Conservation (phyloP, 1,284 basidiomycete species). For the Ustanciosporium gigantosporum region DNA sequence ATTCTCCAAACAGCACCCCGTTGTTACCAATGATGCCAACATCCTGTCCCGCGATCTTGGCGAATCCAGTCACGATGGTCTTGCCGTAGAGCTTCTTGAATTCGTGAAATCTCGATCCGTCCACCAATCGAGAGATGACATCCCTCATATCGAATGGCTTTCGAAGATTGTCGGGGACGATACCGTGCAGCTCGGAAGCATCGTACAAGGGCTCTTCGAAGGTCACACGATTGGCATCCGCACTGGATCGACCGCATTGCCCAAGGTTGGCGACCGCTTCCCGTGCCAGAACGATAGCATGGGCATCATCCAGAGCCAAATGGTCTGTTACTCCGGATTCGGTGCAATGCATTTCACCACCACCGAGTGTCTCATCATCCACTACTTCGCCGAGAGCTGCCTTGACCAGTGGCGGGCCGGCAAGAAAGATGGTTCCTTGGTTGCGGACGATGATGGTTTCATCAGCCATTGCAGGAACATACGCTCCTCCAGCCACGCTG, state of each 20-base stretch:
- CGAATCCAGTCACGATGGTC: conserved; percentile 77
- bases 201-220: conserved; percentile 79
- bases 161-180: conserved; percentile 84
- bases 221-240: conserved; percentile 42
- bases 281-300: conserved; percentile 82
- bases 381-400: conserved; percentile 92
- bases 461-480: conserved; percentile 95
- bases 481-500: conserved; percentile 84
- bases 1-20: conserved; percentile 89
- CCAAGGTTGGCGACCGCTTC: conserved; percentile 78
- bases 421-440: conserved; percentile 93
- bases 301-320: conserved; percentile 82
- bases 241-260: conserved; percentile 17
- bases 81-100: conserved; percentile 93
- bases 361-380: conserved; percentile 85
- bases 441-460: conserved; percentile 86
- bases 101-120: conserved; percentile 87
- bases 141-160: conserved; percentile 91
- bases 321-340: conserved; percentile 94
- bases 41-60: conserved; percentile 62
- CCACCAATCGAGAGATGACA: conserved; percentile 85
- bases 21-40: conserved; percentile 81
- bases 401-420: conserved; percentile 90
- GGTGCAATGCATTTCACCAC: conserved; percentile 86
- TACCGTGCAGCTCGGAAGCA: conserved; percentile 79